Percentiles rank a stretch among this genome's conserved stretches.
Conservation (phyloP, 768 basidiomycete species). For the Rhizopogon sp. region DNA sequence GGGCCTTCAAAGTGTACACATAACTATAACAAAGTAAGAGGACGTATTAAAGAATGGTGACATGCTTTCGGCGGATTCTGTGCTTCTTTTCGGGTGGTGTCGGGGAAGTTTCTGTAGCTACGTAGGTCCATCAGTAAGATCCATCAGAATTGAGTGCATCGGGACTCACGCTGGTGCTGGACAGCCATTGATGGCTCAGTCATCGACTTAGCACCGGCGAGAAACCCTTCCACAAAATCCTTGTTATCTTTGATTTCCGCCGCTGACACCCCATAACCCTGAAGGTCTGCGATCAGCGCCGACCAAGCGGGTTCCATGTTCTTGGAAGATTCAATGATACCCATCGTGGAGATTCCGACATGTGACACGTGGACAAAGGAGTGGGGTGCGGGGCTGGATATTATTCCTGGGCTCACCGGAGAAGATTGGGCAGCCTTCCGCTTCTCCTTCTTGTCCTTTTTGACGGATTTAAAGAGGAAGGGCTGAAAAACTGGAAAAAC, state of each 20-base stretch:
- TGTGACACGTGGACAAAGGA: conserved; percentile 67
- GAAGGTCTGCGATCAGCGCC: conserved; percentile 37
- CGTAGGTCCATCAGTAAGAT: neutral
- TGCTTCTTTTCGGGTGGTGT: conserved; percentile 22
- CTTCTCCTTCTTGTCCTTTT: conserved; percentile 18
- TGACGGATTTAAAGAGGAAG: conserved; percentile 22
- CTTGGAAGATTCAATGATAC: conserved; percentile 47
- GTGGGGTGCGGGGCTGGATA: conserved; percentile 53
- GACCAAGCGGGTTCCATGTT: conserved; percentile 53
- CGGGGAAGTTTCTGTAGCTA: neutral
- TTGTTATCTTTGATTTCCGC: conserved; percentile 25
- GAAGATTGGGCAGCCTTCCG: conserved; percentile 33
- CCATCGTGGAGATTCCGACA: conserved; percentile 50
- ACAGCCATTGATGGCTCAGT: neutral
- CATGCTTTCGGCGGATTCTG: conserved; percentile 24
- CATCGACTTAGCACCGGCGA: conserved; percentile 8
- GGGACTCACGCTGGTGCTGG: conserved; percentile 5
- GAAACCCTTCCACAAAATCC: conserved; percentile 31
- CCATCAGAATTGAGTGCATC: neutral
- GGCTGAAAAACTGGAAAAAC: conserved; percentile 23
- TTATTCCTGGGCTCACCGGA: conserved; percentile 31
- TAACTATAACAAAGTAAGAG: neutral
- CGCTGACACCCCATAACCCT: conserved; percentile 32
- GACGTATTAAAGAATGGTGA: conserved; percentile 19
- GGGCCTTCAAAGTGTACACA: neutral